Conservation (phyloP, 441 rosid species). For the Heliophila coronopifolia region DNA sequence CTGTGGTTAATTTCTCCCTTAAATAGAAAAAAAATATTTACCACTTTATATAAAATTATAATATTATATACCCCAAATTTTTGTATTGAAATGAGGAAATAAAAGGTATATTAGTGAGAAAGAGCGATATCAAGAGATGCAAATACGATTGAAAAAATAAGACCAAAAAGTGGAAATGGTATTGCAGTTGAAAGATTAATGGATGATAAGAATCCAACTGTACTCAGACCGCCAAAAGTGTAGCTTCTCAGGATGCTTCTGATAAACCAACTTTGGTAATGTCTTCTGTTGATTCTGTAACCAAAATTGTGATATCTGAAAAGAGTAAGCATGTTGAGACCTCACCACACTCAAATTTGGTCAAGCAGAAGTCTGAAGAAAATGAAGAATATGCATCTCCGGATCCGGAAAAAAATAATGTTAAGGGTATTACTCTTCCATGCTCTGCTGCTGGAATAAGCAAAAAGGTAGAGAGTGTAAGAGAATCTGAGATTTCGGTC, state of each 20-base stretch:
- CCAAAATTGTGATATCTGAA: conserved; percentile 32
- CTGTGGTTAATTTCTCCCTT: too few relatives aligned
- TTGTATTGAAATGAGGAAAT: too few relatives aligned
- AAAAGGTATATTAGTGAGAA: too few relatives aligned
- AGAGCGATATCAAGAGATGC: conserved; percentile 19
- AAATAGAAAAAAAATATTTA: too few relatives aligned
- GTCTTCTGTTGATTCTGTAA: conserved; percentile 17
- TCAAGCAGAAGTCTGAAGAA: conserved; percentile 14
- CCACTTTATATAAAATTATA: too few relatives aligned
- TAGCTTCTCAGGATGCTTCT: conserved; percentile 18
- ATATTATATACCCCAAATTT: too few relatives aligned
- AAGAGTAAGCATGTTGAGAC: conserved; percentile 26
- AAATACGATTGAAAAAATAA: conserved; percentile 3
- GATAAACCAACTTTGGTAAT: conserved; percentile 22
- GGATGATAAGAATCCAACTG: conserved; percentile 20
- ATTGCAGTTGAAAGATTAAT: conserved; percentile 22
- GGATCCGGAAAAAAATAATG: background rate
- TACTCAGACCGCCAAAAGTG: conserved; percentile 23
- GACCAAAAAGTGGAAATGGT: conserved; percentile 19
- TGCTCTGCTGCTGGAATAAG: conserved; percentile 30
- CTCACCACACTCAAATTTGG: conserved; percentile 14
- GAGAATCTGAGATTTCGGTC: conserved; percentile 25
- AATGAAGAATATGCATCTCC: conserved; percentile 16
- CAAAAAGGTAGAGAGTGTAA: conserved; percentile 17
- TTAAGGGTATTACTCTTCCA: conserved; percentile 7